Evolutionary conservation across 352 stramenopile species (phyloP).

Genomic region (Pythium vanterpoolii): DNA sequence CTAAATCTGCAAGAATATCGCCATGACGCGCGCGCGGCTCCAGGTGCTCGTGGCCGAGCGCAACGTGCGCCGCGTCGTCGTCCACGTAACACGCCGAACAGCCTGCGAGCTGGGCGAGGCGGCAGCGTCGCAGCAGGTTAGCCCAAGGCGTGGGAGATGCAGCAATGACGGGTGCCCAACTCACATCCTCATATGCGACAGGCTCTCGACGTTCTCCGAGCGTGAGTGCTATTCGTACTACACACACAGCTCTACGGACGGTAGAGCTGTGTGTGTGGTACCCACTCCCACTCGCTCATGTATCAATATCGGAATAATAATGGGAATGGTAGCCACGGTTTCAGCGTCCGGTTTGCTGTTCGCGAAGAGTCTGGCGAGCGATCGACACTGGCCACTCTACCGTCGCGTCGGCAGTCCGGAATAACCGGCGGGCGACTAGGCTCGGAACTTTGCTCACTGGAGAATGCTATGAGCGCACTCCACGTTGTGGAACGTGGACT

Average conservation of each 20-base stretch:
- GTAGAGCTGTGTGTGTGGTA: too few relatives aligned
- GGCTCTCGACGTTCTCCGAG: background rate
- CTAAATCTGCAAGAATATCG: background rate
- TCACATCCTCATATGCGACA: background rate
- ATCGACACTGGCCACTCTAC: background rate
- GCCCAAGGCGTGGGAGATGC: background rate
- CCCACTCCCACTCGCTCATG: background rate
- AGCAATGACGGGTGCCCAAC: background rate
- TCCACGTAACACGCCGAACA: constrained; percentile 30
- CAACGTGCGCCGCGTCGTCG: constrained; percentile 52
- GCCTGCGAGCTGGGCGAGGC: constrained; percentile 2
- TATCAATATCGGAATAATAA: background rate
- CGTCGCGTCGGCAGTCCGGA: background rate
- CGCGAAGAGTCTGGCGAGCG: background rate
- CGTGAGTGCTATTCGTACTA: background rate
- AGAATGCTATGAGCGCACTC: background rate
- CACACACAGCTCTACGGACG: too few relatives aligned
- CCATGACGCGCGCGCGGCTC: background rate
- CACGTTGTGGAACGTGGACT: constrained; percentile 3
- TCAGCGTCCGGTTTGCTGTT: constrained; percentile 1
- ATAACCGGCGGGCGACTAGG: background rate
- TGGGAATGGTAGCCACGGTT: background rate
- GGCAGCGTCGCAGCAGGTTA: constrained; percentile 21
- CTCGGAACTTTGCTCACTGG: background rate
- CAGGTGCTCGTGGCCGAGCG: constrained; percentile 23